phyloP scores from a whole-genome alignment of 306 rosid species.

The Echinosophora koreensis region DNA sequence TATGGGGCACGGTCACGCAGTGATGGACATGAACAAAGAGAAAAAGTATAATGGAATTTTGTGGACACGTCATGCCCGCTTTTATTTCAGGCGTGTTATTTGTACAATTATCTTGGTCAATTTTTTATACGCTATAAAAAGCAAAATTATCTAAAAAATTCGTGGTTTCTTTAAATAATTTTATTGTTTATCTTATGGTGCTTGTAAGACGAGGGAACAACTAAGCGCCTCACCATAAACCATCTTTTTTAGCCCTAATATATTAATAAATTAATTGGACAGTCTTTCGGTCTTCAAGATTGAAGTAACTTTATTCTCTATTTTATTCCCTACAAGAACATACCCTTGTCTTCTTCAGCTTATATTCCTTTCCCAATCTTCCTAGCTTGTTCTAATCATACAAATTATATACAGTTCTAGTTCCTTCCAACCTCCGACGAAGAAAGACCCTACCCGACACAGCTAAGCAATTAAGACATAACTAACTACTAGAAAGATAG shows the following conservation, averaged over 20 bases:
- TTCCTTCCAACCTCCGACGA: neutral
- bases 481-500: neutral
- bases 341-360: neutral
- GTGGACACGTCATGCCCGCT: neutral
- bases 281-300: too few relatives aligned
- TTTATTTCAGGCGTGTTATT: too few relatives aligned
- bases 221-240: too few relatives aligned
- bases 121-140: too few relatives aligned
- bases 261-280: too few relatives aligned
- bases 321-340: neutral
- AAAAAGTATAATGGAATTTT: slow-evolving; percentile 14
- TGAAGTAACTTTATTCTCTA: too few relatives aligned
- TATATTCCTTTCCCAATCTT: neutral
- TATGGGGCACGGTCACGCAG: neutral
- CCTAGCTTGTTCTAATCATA: neutral
- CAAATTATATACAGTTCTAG: neutral
- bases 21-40: neutral
- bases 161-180: too few relatives aligned
- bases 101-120: too few relatives aligned
- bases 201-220: too few relatives aligned
- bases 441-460: neutral
- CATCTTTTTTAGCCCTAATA: too few relatives aligned
- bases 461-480: slow-evolving; percentile 25
- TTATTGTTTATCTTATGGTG: too few relatives aligned
- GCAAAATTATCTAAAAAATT: too few relatives aligned